A percentile compares a stretch with the other conserved stretches of the same genome.
phyloP scores from a whole-genome alignment of 768 basidiomycete genomes.

The Myochromella boudieri region DNA sequence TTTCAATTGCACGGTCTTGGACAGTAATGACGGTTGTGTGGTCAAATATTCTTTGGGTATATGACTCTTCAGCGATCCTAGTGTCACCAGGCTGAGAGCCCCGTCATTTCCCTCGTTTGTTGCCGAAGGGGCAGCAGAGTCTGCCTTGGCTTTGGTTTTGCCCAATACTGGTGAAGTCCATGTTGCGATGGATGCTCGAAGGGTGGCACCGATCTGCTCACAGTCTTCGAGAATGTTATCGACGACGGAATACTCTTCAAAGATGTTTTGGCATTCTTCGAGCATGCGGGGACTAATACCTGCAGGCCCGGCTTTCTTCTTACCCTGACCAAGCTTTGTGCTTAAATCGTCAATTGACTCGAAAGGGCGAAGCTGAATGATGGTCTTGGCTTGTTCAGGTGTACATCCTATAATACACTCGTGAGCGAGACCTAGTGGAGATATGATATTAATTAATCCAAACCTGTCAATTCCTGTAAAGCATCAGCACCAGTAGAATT shows the following conservation, averaged over 20 bases:
- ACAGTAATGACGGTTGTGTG: constrained; percentile 69
- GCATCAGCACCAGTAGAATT: constrained; percentile 62
- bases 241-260: constrained; percentile 83
- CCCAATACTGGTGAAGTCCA: constrained; percentile 54
- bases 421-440: constrained; percentile 3
- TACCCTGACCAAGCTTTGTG: constrained; percentile 76
- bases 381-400: constrained; percentile 74
- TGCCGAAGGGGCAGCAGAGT: constrained; percentile 18
- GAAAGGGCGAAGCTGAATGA: constrained; percentile 82
- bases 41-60: constrained; percentile 66
- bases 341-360: constrained; percentile 72
- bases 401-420: constrained; percentile 73
- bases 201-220: constrained; percentile 77
- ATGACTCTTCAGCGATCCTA: constrained; percentile 39
- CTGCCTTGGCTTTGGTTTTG: constrained; percentile 40
- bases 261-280: constrained; percentile 84
- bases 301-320: constrained; percentile 77
- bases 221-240: constrained; percentile 88
- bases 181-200: constrained; percentile 72
- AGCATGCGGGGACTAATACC: constrained; percentile 91
- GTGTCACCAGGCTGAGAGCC: constrained; percentile 53
- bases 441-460: constrained; percentile 17
- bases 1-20: constrained; percentile 75
- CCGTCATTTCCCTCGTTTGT: constrained; percentile 55
- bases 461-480: constrained; percentile 76